Percentiles rank a stretch among this genome's conserved stretches.
These are phyloP conservation scores for Alternaria arborescens DNA, from an alignment of 2,329 filamentous ascomycete species.

Conservation along the genomic window DNA sequence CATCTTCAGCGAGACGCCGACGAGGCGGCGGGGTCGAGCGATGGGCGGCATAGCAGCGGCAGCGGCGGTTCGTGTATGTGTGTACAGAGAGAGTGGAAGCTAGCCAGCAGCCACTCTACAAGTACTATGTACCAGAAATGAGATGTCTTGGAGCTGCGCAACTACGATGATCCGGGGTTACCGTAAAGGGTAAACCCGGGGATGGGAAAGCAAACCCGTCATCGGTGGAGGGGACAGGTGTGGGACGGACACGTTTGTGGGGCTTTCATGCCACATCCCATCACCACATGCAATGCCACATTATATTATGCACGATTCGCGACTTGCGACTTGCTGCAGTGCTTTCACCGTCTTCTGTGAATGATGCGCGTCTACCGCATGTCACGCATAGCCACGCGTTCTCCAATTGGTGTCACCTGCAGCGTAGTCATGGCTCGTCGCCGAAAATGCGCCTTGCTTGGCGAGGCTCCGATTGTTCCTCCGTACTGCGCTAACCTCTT, in stretches of 20 bases:
- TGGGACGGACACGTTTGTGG: constrained; percentile 11
- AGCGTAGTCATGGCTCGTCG: constrained; percentile 5
- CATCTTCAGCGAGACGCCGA: constrained; percentile 81
- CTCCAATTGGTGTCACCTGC: constrained; percentile 8
- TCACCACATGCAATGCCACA: constrained; percentile 9
- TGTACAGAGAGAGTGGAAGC: neutral
- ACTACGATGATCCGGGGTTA: constrained; percentile 8
- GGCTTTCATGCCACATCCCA: constrained; percentile 8
- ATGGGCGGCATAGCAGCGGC: constrained; percentile 39
- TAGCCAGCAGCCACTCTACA: neutral
- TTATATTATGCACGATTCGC: constrained; percentile 8
- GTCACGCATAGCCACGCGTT: neutral
- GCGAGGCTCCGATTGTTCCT: constrained; percentile 27
- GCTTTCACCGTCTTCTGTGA: neutral
- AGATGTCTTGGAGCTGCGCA: constrained; percentile 1
- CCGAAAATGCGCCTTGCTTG: constrained; percentile 23
- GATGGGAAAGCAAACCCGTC: neutral
- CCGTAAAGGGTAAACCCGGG: constrained; percentile 13
- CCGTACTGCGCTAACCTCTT: constrained; percentile 31
- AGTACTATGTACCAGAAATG: neutral
- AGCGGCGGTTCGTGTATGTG: neutral
- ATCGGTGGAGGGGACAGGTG: constrained; percentile 6
- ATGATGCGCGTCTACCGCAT: constrained; percentile 1
- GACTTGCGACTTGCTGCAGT: neutral
- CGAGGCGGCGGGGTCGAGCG: constrained; percentile 65